These are phyloP conservation scores for Kwoniella dejecticola DNA, from an alignment of 768 basidiomycete genomes.

Conservation along the genomic window DNA sequence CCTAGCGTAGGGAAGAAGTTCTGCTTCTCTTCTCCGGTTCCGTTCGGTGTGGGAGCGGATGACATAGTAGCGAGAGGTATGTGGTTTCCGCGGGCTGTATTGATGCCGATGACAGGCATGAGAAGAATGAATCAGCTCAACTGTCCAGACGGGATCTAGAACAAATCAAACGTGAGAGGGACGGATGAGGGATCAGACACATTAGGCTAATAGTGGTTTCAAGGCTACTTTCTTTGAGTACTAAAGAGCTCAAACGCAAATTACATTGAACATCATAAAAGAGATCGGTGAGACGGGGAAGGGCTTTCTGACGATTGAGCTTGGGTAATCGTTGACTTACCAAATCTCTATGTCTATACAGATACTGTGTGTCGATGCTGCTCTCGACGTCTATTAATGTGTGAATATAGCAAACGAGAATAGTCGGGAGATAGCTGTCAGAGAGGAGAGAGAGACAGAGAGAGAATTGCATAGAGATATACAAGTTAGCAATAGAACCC, in stretches of 20 bases:
- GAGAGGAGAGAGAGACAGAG: too few species aligned
- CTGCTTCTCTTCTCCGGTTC: constrained; percentile 23
- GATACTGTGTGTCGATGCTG: too few species aligned
- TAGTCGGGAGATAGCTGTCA: too few species aligned
- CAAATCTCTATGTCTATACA: too few species aligned
- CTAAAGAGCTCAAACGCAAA: constrained; percentile 43
- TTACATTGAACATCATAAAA: constrained; percentile 45
- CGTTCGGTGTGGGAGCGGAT: background rate
- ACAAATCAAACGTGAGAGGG: background rate
- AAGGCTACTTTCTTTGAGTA: constrained; percentile 17
- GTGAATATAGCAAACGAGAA: too few species aligned
- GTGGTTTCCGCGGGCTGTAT: constrained; percentile 5
- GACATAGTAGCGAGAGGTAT: constrained; percentile 23
- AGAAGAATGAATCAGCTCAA: too few species aligned
- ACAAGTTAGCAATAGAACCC: too few species aligned
- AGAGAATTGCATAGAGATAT: too few species aligned
- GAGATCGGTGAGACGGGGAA: background rate
- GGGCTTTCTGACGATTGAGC: background rate
- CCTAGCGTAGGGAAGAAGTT: constrained; percentile 67
- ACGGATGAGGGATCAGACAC: constrained; percentile 42
- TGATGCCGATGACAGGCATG: too few species aligned
- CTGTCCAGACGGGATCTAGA: background rate
- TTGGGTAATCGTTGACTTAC: too few species aligned
- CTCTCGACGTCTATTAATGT: too few species aligned
- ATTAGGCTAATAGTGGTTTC: constrained; percentile 48